phyloP scores from a whole-genome alignment of 352 stramenopile species.

The Globisporangium mamillatum region DNA sequence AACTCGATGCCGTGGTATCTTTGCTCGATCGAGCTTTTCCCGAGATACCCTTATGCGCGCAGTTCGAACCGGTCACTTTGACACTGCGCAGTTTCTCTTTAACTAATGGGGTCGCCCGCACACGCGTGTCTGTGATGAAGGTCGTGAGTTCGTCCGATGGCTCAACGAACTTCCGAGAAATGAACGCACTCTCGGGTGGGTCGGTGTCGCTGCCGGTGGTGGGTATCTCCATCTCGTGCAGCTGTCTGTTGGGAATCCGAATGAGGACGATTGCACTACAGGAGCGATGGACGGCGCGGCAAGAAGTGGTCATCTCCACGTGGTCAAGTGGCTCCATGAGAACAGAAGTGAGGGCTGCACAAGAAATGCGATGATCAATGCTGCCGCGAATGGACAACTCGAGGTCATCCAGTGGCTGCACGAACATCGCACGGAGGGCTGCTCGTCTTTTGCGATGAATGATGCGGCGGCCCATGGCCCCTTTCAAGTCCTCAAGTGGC shows the following conservation, averaged over 20 bases:
- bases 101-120: background rate
- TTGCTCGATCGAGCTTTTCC: too few species aligned
- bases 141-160: background rate
- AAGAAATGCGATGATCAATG: background rate
- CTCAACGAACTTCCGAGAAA: background rate
- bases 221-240: background rate
- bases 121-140: background rate
- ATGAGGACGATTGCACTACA: background rate
- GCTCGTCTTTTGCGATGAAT: background rate
- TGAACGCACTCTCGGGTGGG: background rate
- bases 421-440: background rate
- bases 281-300: background rate
- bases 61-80: background rate
- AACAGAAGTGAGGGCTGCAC: constrained; percentile 10
- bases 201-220: background rate
- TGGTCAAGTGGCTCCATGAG: constrained; percentile 3
- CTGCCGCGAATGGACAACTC: background rate
- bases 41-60: background rate
- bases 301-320: background rate
- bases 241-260: background rate
- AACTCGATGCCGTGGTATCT: too few species aligned
- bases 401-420: constrained; percentile 2
- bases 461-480: background rate
- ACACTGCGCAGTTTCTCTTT: background rate
- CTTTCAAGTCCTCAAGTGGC: background rate